Percentiles rank a stretch among this genome's conserved stretches.
Conservation (phyloP, 2,329 filamentous ascomycete genomes). For the Calonectria ilicicola region DNA sequence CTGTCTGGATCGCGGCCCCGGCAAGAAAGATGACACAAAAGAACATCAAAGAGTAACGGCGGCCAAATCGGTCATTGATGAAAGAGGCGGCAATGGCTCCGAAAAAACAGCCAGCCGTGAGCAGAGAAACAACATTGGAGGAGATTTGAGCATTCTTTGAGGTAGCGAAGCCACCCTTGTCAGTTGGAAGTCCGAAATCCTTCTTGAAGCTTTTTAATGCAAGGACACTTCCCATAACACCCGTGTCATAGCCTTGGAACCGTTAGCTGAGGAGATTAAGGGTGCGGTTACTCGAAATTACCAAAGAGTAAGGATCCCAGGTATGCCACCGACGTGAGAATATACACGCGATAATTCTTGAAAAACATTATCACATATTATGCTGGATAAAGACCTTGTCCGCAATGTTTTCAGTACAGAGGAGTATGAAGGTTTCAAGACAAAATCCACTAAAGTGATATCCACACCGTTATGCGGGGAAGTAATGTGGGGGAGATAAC, state of each 20-base stretch:
- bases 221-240: slow-evolving; percentile 28
- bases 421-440: neutral
- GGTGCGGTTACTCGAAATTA: neutral
- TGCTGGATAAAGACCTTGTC: neutral
- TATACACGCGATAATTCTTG: slow-evolving; percentile 25
- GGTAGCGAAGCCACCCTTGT: slow-evolving; percentile 23
- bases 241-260: neutral
- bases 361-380: neutral
- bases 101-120: slow-evolving; percentile 38
- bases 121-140: slow-evolving; percentile 32
- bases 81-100: slow-evolving; percentile 35
- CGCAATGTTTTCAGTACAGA: neutral
- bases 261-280: neutral
- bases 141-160: slow-evolving; percentile 27
- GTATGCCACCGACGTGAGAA: slow-evolving; percentile 21
- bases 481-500: neutral
- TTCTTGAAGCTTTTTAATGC: slow-evolving; percentile 30
- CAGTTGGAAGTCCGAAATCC: slow-evolving; percentile 30
- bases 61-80: slow-evolving; percentile 31
- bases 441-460: neutral
- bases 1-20: slow-evolving; percentile 33
- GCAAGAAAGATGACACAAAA: slow-evolving; percentile 33
- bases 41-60: slow-evolving; percentile 33
- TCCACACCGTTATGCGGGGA: neutral
- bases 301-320: slow-evolving; percentile 23